Percentiles rank a stretch among this genome's conserved stretches.
Evolutionary conservation across 495 filamentous ascomycete genomes (phyloP).

Genomic region (Penicillium longicatenatum): DNA sequence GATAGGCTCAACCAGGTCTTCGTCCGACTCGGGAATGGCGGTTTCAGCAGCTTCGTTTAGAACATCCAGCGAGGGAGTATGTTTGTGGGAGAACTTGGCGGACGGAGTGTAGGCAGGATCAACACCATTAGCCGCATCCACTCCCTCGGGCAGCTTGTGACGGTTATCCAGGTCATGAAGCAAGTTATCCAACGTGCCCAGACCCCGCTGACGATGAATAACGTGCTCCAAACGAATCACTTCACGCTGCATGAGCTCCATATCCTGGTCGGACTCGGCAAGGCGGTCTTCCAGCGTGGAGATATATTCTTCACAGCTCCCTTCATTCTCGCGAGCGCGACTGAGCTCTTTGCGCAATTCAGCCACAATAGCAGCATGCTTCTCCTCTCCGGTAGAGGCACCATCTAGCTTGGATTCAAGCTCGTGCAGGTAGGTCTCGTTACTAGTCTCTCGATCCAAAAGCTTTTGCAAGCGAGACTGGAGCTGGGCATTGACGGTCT

Average conservation of each 20-base stretch:
- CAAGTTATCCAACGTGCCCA: constrained; percentile 91
- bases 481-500: constrained; percentile 88
- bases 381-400: constrained; percentile 88
- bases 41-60: constrained; percentile 53
- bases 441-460: constrained; percentile 84
- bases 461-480: constrained; percentile 86
- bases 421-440: constrained; percentile 88
- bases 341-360: constrained; percentile 91
- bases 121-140: constrained; percentile 28
- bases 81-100: constrained; percentile 30
- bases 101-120: constrained; percentile 18
- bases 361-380: constrained; percentile 77
- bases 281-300: constrained; percentile 94
- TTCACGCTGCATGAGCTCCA: constrained; percentile 94
- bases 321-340: constrained; percentile 88
- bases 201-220: constrained; percentile 89
- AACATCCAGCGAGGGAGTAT: constrained; percentile 46
- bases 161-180: constrained; percentile 87
- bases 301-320: constrained; percentile 90
- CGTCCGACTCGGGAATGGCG: constrained; percentile 58
- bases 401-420: constrained; percentile 87
- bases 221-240: constrained; percentile 93
- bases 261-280: constrained; percentile 93
- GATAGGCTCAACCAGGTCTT: constrained; percentile 52
- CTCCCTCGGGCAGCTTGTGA: constrained; percentile 49